phyloP scores from a whole-genome alignment of 805 yeast species.

The Lachancea thermotolerans region DNA sequence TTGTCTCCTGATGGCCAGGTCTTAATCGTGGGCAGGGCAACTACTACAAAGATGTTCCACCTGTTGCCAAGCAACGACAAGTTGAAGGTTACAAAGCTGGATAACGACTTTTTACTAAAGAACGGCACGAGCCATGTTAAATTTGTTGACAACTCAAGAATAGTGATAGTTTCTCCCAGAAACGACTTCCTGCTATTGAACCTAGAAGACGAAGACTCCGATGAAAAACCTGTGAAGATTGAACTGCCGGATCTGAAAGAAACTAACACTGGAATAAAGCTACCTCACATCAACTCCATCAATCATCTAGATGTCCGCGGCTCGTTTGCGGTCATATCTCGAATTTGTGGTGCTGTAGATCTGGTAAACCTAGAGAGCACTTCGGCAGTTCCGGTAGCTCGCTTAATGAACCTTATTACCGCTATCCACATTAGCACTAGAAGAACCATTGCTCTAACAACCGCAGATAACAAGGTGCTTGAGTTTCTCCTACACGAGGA shows the following conservation, averaged over 20 bases:
- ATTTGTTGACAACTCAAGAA: slow-evolving; percentile 40
- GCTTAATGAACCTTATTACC: slow-evolving; percentile 53
- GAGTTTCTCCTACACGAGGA: slow-evolving; percentile 45
- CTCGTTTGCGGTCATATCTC: slow-evolving; percentile 50
- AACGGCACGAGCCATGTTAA: slow-evolving; percentile 51
- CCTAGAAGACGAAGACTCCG: slow-evolving; percentile 36
- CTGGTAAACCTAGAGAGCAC: slow-evolving; percentile 27
- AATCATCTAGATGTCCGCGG: slow-evolving; percentile 45
- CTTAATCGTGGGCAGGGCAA: slow-evolving; percentile 65
- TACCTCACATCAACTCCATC: slow-evolving; percentile 45
- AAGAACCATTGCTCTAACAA: slow-evolving; percentile 52
- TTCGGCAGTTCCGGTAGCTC: slow-evolving; percentile 42
- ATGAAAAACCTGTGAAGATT: slow-evolving; percentile 33
- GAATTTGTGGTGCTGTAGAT: slow-evolving; percentile 63
- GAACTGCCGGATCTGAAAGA: slow-evolving; percentile 36
- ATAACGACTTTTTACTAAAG: slow-evolving; percentile 32
- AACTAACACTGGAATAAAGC: slow-evolving; percentile 27
- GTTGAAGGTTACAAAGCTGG: slow-evolving; percentile 47
- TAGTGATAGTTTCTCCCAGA: slow-evolving; percentile 51
- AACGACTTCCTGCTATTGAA: slow-evolving; percentile 49
- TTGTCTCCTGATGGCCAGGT: slow-evolving; percentile 59
- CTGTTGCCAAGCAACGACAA: slow-evolving; percentile 39
- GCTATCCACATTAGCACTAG: slow-evolving; percentile 49
- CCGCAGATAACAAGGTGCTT: slow-evolving; percentile 66
- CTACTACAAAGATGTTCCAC: slow-evolving; percentile 61